Conservation (phyloP, 352 stramenopile genomes). For the Phytophthora tentaculata region DNA sequence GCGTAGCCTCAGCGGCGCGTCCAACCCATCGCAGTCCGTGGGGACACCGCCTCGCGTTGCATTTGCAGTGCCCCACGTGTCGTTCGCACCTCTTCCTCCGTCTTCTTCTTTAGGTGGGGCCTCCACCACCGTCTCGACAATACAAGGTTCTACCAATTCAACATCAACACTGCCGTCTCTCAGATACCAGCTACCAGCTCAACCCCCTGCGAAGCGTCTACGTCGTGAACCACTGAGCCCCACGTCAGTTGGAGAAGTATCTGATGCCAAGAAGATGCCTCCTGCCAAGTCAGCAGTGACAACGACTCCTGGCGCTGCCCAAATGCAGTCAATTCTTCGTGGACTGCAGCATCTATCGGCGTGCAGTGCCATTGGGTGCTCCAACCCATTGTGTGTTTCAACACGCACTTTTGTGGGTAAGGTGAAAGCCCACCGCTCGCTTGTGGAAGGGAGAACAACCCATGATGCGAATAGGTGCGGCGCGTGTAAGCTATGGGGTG, state of each 20-base stretch:
- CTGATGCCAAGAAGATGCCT: conserved; percentile 30
- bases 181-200: conserved; percentile 21
- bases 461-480: conserved; percentile 50
- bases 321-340: conserved; percentile 67
- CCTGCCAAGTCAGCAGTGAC: conserved; percentile 16
- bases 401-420: conserved; percentile 65
- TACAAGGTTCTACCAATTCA: background rate
- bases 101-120: background rate
- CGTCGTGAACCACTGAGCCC: conserved; percentile 46
- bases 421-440: conserved; percentile 44
- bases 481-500: conserved; percentile 65
- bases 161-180: conserved; percentile 10
- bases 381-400: conserved; percentile 60
- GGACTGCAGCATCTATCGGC: conserved; percentile 53
- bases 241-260: conserved; percentile 56
- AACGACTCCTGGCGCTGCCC: conserved; percentile 37
- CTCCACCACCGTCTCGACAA: background rate
- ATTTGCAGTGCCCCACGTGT: background rate
- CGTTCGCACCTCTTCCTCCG: conserved; percentile 1
- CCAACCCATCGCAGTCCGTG: conserved; percentile 3
- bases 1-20: conserved; percentile 25
- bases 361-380: conserved; percentile 43
- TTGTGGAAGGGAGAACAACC: conserved; percentile 22
- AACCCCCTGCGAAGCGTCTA: conserved; percentile 35
- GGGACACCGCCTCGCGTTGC: background rate